Evolutionary conservation across 176 grass and related monocot species (phyloP), one percentile per base, ranked within the genome.

Genomic region (Eleusine indica): DNA sequence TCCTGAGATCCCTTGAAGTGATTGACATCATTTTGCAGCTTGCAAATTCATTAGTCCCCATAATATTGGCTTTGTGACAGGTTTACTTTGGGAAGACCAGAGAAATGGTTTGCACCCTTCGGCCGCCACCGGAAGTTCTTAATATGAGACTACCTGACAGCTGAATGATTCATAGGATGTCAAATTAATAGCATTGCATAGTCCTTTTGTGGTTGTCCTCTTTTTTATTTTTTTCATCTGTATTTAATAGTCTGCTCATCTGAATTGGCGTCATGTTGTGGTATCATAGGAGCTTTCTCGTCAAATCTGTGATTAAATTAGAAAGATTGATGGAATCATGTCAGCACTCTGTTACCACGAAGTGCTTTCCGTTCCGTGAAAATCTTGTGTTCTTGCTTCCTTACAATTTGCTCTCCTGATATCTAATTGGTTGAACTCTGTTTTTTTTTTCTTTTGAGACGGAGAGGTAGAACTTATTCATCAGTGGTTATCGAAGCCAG

Each of bases 61-160:
- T 52, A 47, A 17, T 73, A 32, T 73, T 5, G 38, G 63, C 66
- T 19, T 75, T 12, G 46, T 75, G 49, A 52, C 84, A 99, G 97
- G 97, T 99, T 48, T 99, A 99, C 89, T 96, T 99, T 4, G 93
- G 97, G 64, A 99, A 99, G 84, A 99, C 97, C 0, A 96, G 88
- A 82, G 93, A 99, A 81, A 96, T 99, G 97, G 89, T 96, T 18
- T 96, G 93, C 80, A 94, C 86, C 25, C 86, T 96, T 62, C 85
- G 93, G 71, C 91, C 97, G 14, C 93, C 91, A 48, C 91, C 93
- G 0, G 96, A 99, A 83, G 89, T 89, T 42, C 79, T 94, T 52
- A 86, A 91, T 22, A 87, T 91, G 81, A 90, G 84, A 66, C 80
- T 99, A 75, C 89, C 89, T 3, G 87, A 96, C 40, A 94, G 89